phyloP scores from a whole-genome alignment of 805 yeast species.

The Teunomyces panamensis region DNA sequence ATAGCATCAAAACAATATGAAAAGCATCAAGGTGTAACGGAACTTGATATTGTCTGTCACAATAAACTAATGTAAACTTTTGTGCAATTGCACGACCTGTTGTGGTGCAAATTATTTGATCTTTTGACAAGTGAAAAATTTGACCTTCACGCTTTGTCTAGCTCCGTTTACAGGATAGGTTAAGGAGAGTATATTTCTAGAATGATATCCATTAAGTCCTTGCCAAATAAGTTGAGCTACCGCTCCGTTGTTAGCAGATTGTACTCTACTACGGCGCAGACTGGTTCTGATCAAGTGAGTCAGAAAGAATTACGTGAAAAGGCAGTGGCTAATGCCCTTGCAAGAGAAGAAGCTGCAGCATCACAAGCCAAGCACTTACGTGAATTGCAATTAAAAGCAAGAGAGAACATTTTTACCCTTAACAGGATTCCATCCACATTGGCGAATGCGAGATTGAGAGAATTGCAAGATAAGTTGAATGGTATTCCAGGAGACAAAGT shows the following conservation, averaged over 20 bases:
- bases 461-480: slow-evolving; percentile 30
- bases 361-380: slow-evolving; percentile 33
- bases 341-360: slow-evolving; percentile 40
- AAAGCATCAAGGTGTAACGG: neutral
- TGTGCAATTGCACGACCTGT: neutral
- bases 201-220: neutral
- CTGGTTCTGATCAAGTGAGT: slow-evolving; percentile 8
- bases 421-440: slow-evolving; percentile 33
- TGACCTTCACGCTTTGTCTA: neutral
- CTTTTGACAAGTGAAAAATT: slow-evolving; percentile 1
- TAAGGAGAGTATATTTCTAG: neutral
- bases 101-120: neutral
- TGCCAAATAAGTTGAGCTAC: neutral
- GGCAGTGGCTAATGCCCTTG: slow-evolving; percentile 43
- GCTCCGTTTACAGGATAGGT: neutral
- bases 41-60: neutral
- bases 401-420: slow-evolving; percentile 26
- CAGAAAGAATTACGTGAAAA: slow-evolving; percentile 36
- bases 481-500: slow-evolving; percentile 30
- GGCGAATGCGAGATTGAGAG: slow-evolving; percentile 26
- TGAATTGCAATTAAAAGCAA: slow-evolving; percentile 28
- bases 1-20: neutral
- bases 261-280: neutral
- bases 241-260: neutral
- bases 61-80: neutral